Conservation (phyloP, 345 rosid species). For the Bruguiera sexangula region DNA sequence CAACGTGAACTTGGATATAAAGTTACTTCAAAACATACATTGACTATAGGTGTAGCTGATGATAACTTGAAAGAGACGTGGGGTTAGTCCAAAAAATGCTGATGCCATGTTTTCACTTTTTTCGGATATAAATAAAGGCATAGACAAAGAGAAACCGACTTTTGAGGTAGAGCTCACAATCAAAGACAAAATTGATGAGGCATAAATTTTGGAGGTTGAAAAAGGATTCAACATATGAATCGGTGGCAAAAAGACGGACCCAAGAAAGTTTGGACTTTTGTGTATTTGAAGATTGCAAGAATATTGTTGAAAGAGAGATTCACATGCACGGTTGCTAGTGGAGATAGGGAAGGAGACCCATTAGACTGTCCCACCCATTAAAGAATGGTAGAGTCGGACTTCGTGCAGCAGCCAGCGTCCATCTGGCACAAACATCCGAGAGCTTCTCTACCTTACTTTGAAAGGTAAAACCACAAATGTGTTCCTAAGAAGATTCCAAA, state of each 20-base stretch:
- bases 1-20: neutral
- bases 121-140: neutral
- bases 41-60: neutral
- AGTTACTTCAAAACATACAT: no score
- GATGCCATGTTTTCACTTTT: constrained; percentile 12
- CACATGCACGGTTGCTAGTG: constrained; percentile 41
- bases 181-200: constrained; percentile 11
- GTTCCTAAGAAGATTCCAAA: constrained; percentile 3
- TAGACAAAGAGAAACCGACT: constrained; percentile 4
- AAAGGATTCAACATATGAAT: neutral
- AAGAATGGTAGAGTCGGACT: constrained; percentile 10
- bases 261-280: constrained; percentile 46
- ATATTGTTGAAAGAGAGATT: constrained; percentile 29
- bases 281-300: constrained; percentile 40
- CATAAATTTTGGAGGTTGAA: constrained; percentile 1
- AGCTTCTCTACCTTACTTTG: neutral
- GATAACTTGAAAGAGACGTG: constrained; percentile 1
- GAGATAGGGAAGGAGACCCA: constrained; percentile 28
- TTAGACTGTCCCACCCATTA: constrained; percentile 5
- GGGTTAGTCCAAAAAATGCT: neutral
- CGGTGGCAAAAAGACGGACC: constrained; percentile 11
- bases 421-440: constrained; percentile 13
- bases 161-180: constrained; percentile 1
- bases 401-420: constrained; percentile 9
- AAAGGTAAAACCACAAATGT: neutral